Evolutionary conservation across 768 basidiomycete species (phyloP).

Genomic region (Scleroderma bovista): DNA sequence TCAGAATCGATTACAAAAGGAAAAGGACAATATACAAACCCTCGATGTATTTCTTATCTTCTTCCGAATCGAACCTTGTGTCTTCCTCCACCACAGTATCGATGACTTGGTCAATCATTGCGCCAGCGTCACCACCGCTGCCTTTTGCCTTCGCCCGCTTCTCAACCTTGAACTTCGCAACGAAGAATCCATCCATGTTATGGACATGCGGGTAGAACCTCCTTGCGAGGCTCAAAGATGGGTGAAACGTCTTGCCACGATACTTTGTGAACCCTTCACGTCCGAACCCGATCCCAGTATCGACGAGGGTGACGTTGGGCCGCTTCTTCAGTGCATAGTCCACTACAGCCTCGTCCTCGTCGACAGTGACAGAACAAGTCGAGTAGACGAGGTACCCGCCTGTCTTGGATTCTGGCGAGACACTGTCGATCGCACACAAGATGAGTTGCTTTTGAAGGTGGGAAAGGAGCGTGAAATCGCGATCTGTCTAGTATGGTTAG

Average conservation of each 20-base stretch:
- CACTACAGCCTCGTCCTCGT: conserved; percentile 97
- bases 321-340: conserved; percentile 96
- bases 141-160: conserved; percentile 52
- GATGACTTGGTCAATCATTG: conserved; percentile 22
- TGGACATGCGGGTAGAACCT: conserved; percentile 96
- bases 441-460: conserved; percentile 98
- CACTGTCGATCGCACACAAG: conserved; percentile 95
- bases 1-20: conserved; percentile 1
- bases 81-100: conserved; percentile 13
- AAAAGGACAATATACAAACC: conserved; percentile 43
- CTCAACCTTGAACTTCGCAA: conserved; percentile 96
- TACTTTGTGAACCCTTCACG: conserved; percentile 86
- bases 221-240: conserved; percentile 73
- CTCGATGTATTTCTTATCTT: conserved; percentile 72
- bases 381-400: conserved; percentile 97
- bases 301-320: conserved; percentile 87
- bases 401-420: conserved; percentile 81
- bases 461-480: conserved; percentile 93
- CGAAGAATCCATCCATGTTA: conserved; percentile 99
- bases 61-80: conserved; percentile 66
- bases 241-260: conserved; percentile 85
- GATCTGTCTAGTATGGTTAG: conserved; percentile 59
- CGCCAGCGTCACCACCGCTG: conserved; percentile 21
- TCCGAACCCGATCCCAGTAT: conserved; percentile 90
- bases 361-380: conserved; percentile 96